Evolutionary conservation across 768 basidiomycete genomes (phyloP).

Genomic region (Boletellus ananiceps): DNA sequence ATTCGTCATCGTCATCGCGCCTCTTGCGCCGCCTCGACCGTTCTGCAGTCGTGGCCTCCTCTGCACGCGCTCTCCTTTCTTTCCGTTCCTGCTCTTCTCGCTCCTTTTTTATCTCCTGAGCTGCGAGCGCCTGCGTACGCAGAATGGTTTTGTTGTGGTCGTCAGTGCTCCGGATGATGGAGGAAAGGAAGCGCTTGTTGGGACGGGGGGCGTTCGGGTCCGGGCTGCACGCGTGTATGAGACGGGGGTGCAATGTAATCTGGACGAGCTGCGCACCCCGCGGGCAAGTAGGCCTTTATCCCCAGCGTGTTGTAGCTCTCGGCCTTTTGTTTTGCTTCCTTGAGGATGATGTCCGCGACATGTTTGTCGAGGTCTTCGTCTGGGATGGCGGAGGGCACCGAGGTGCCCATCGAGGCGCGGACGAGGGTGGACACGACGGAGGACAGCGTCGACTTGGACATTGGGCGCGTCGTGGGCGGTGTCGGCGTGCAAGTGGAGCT

Average conservation of each 20-base stretch:
- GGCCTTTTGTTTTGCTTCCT: slow-evolving; percentile 91
- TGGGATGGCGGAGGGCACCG: slow-evolving; percentile 51
- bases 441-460: slow-evolving; percentile 60
- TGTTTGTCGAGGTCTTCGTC: slow-evolving; percentile 89
- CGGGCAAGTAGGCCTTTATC: slow-evolving; percentile 69
- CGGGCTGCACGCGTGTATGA: slow-evolving; percentile 35
- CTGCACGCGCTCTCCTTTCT: slow-evolving; percentile 61
- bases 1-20: slow-evolving; percentile 27
- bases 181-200: slow-evolving; percentile 77
- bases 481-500: slow-evolving; percentile 4
- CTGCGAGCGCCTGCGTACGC: slow-evolving; percentile 65
- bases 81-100: slow-evolving; percentile 60
- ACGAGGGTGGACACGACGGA: slow-evolving; percentile 82
- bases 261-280: slow-evolving; percentile 38
- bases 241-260: neutral
- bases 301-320: slow-evolving; percentile 74
- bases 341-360: slow-evolving; percentile 87
- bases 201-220: slow-evolving; percentile 74
- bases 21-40: slow-evolving; percentile 40
- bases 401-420: slow-evolving; percentile 70
- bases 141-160: slow-evolving; percentile 90
- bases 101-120: slow-evolving; percentile 66
- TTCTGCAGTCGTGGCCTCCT: slow-evolving; percentile 73
- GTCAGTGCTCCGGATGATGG: slow-evolving; percentile 90
- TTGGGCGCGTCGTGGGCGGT: slow-evolving; percentile 11